A percentile compares a stretch with the other conserved stretches of the same genome.
Conservation (phyloP, 148 eudicot genomes). For the Spergularia bocconei region DNA sequence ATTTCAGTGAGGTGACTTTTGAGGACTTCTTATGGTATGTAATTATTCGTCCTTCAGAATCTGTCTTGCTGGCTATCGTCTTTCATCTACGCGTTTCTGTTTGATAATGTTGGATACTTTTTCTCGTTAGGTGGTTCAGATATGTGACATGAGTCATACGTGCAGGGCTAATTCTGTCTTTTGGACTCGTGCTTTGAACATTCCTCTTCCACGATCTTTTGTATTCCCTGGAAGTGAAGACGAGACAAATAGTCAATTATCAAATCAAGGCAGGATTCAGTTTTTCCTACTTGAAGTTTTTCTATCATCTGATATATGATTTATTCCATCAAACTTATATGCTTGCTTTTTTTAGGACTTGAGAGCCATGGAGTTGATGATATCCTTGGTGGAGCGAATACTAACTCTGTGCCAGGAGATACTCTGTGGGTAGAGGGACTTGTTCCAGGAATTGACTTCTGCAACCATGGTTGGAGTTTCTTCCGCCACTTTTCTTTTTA, state of each 20-base stretch:
- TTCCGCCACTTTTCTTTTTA: background rate
- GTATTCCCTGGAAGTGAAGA: conserved; percentile 53
- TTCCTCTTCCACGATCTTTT: conserved; percentile 68
- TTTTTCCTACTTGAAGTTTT: background rate
- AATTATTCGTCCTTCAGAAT: conserved; percentile 8
- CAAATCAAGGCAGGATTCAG: conserved; percentile 20
- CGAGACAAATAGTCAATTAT: conserved; percentile 27
- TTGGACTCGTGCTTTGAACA: conserved; percentile 94
- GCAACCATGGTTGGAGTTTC: conserved; percentile 74
- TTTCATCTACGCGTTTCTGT: background rate
- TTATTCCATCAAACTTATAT: conserved; percentile 11
- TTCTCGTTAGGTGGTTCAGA: conserved; percentile 4
- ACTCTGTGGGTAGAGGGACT: conserved; percentile 92
- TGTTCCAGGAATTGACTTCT: conserved; percentile 96
- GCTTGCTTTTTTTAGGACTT: conserved; percentile 29
- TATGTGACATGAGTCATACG: background rate
- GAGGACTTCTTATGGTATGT: conserved; percentile 93
- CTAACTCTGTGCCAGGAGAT: conserved; percentile 47
- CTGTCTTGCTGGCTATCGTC: conserved; percentile 11
- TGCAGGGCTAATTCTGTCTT: conserved; percentile 94
- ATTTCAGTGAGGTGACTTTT: conserved; percentile 69
- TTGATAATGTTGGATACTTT: background rate
- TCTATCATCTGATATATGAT: conserved; percentile 5
- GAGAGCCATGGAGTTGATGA: conserved; percentile 22
- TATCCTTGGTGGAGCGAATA: conserved; percentile 29